Evolutionary conservation across 2,329 filamentous ascomycete species (phyloP), one percentile per base, ranked within the genome.

Genomic region (Corinectria fuckeliana): DNA sequence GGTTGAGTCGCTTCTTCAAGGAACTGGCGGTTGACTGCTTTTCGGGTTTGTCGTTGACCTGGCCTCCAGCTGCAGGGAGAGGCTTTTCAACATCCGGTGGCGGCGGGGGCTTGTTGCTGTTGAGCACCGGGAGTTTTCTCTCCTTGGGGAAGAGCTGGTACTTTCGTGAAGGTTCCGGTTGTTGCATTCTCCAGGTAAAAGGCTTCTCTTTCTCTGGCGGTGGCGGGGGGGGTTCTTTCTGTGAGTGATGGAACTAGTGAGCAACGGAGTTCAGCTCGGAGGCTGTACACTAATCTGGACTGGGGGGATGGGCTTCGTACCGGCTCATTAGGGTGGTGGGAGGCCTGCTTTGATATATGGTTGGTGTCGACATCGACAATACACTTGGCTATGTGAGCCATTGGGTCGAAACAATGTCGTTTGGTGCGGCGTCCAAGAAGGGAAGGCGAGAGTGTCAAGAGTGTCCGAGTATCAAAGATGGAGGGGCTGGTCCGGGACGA

Each of bases 381-480:
- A 72, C 85, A 87, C 68, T 78, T 82, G 72, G 82, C 83, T 74
- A 88, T 88, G 74, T 88, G 86, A 75, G 85, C 84, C 85, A 88
- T 88, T 74, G 73, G 64, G 67, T 69, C 62, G 60, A 67, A 64
- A 66, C 61, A 60, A 65, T 60, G 47, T 52, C 64, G 63, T 63
- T 47, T 57, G 53, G 51, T 63, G 51, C 56, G 55, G 32, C 52
- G 38, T 62, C 65, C 63, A 61, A 58, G 66, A 65, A 51, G 49
- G 60, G 67, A 62, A 64, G n/a, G 58, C 56, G 64, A 28, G 23
- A 18, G 42, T 45, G 25, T 45, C 23, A 45, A n/a, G 42, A 44
- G 42, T n/a, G 25, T 16, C n/a, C 16, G 42, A 63, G 68, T 67
- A 65, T 71, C 44, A 67, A 65, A 70, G 61, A 62, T 66, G 60